Base-by-base conservation (phyloP, 148 eudicot species). In the Heliamphora exappendiculata region DNA sequence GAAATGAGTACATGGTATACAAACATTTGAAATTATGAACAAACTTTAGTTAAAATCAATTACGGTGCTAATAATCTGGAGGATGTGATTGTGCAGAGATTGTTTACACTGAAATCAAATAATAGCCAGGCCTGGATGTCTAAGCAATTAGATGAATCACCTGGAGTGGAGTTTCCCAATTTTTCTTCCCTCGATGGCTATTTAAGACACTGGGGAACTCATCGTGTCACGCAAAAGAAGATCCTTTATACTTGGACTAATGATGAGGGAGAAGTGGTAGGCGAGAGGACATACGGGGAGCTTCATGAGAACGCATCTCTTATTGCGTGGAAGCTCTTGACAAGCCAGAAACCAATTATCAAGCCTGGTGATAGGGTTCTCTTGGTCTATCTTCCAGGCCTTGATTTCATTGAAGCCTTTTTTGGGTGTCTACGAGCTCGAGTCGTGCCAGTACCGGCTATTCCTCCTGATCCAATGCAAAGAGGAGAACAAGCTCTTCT, bases 401-500 rank as follows among this genome's bases (percentile, higher is more conserved):
- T 87, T 31, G 90, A 87, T 24, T 87, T 87, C 42, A 44, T 85
- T 24, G 90, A 87, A 80, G 86, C 90, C 31, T 87, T 87, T 55
- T 80, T 87, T 28, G 90, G 90, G 45, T 87, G 90, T 53, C 50
- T 87, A 73, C 67, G 84, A 75, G 87, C 87, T 44, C 45, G 86
- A 81, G 79, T 87, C 20, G 33, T 87, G 33, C 90, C 90, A 3
- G 90, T 85, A 41, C 90, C 90, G 4, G 86, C 75, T 28, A 80
- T 85, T 75, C 90, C 90, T 4, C 85, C 87, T 9, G 87, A 87
- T 75, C 90, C 87, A 16, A 53, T 81, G 26, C 90, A 87, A 68
- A 84, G 84, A 76, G 86, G 90, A 16, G 90, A 87, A 22, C 87
- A 87, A 81, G 83, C 90, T 47, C 87, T 87, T 53, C 50, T 84